Evolutionary conservation across 441 rosid genomes (phyloP), one percentile per base, ranked within the genome.

Genomic region (Melastoma candidum): DNA sequence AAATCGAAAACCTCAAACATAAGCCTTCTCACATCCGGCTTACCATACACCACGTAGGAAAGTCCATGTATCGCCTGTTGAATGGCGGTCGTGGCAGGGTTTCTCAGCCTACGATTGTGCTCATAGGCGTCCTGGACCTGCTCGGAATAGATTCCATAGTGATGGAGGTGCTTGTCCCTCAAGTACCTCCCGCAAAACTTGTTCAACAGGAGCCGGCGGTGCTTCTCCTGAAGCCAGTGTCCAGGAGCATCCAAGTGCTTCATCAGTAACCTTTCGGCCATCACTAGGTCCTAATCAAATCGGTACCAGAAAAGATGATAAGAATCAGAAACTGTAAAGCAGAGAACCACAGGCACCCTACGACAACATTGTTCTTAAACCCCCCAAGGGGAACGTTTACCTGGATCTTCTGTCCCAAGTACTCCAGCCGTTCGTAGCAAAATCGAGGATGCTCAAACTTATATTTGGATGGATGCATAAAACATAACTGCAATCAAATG

Each of bases 331-430:
- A 8, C 2, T 24, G 7, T 17, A 17, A 17, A 17, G 36, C 36
- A 29, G 36, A 29, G 36, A 29, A 29, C 44, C 4, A 0, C 8
- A 0, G 43, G 1, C 26, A 6, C 26, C 0, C 0, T 13, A 29
- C 0, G 11, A 32, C 39, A 22, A 51, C 26, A 0, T 17, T 17
- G 22, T 17, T 17, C 22, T 2, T 26, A 12, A 44, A 41, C 12
- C 22, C 24, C 9, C 10, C 11, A 5, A 45, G 36, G 39, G 26
- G 25, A 26, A 8, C 52, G 3, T 27, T 53, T 74, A 90, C 97
- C 92, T 90, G 98, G 64, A 85, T 84, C 82, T 92, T 92, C 63
- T 88, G 98, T 68, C 98, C 97, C 2, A 92, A 77, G 3, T 82
- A 88, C 69, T 92, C 98, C 46, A 92, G 57, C 49, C 92, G 72